phyloP scores from a whole-genome alignment of 192 early-diverging fungal species.

The Funneliformis mosseae region DNA sequence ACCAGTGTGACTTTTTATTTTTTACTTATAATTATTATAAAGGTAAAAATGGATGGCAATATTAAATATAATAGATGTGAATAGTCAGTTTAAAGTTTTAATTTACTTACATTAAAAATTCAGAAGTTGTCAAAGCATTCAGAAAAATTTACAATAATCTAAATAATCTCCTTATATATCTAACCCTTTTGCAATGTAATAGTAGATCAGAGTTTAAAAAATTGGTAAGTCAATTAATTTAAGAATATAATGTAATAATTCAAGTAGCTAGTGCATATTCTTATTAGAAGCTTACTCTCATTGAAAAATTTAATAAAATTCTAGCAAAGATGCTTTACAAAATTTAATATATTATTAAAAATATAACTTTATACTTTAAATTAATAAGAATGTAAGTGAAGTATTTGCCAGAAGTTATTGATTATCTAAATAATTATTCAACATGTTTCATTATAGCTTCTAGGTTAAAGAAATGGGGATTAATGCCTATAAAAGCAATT shows the following conservation, averaged over 20 bases:
- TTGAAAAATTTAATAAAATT: not conserved
- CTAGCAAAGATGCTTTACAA: slow-evolving; percentile 14
- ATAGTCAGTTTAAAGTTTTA: not conserved
- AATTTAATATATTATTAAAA: slow-evolving; percentile 1
- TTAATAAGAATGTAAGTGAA: slow-evolving; percentile 12
- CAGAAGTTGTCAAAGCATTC: slow-evolving; percentile 4
- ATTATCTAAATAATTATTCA: slow-evolving; percentile 18
- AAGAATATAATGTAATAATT: not conserved
- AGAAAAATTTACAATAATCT: too few species aligned
- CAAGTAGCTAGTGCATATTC: not conserved
- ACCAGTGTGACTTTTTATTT: not conserved
- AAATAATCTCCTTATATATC: not conserved
- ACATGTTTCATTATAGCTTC: not conserved
- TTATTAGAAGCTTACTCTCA: not conserved
- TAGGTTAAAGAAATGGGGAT: not conserved
- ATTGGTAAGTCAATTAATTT: not conserved
- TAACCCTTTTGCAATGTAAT: slow-evolving; percentile 1
- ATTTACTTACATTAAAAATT: not conserved
- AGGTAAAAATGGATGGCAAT: not conserved
- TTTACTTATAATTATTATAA: slow-evolving; percentile 10
- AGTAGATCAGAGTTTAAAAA: not conserved
- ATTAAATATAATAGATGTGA: slow-evolving; percentile 12
- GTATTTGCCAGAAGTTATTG: not conserved
- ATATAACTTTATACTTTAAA: not conserved
- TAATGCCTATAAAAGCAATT: not conserved